phyloP scores from a whole-genome alignment of 2,329 filamentous ascomycete genomes.

The Claviceps spartinae region DNA sequence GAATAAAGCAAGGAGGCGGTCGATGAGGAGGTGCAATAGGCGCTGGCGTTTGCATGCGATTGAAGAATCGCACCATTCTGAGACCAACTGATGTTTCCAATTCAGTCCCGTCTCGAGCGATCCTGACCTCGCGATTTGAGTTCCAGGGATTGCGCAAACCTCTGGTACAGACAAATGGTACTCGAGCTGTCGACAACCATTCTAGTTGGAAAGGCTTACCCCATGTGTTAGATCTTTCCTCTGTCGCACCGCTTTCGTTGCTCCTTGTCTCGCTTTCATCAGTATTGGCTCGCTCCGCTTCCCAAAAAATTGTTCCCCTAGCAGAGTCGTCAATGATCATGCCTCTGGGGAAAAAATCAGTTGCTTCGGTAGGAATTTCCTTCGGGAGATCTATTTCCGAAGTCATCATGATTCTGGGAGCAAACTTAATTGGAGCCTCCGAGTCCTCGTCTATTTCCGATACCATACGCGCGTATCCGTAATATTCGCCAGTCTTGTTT shows the following conservation, averaged over 20 bases:
- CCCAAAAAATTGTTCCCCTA: slow-evolving; percentile 95
- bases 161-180: too few relatives aligned
- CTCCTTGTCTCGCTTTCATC: slow-evolving; percentile 25
- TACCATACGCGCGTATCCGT: slow-evolving; percentile 83
- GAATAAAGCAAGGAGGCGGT: slow-evolving; percentile 20
- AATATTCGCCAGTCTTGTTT: slow-evolving; percentile 95
- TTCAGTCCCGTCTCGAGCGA: slow-evolving; percentile 87
- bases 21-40: slow-evolving; percentile 17
- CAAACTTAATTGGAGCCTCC: too few relatives aligned
- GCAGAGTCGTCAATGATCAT: slow-evolving; percentile 86
- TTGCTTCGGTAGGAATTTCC: slow-evolving; percentile 67
- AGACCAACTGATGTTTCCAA: slow-evolving; percentile 72
- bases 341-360: slow-evolving; percentile 64
- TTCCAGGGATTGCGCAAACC: slow-evolving; percentile 80
- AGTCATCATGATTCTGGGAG: too few relatives aligned
- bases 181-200: slow-evolving; percentile 69
- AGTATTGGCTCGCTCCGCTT: slow-evolving; percentile 52
- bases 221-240: slow-evolving; percentile 51
- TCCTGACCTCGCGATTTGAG: slow-evolving; percentile 88
- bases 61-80: slow-evolving; percentile 67
- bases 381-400: slow-evolving; percentile 48
- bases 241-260: slow-evolving; percentile 26
- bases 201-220: slow-evolving; percentile 85
- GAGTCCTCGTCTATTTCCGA: slow-evolving; percentile 52
- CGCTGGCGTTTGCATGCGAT: slow-evolving; percentile 33